Base-by-base conservation (phyloP, 2,329 filamentous ascomycete species). In the Ampelomyces quisqualis region DNA sequence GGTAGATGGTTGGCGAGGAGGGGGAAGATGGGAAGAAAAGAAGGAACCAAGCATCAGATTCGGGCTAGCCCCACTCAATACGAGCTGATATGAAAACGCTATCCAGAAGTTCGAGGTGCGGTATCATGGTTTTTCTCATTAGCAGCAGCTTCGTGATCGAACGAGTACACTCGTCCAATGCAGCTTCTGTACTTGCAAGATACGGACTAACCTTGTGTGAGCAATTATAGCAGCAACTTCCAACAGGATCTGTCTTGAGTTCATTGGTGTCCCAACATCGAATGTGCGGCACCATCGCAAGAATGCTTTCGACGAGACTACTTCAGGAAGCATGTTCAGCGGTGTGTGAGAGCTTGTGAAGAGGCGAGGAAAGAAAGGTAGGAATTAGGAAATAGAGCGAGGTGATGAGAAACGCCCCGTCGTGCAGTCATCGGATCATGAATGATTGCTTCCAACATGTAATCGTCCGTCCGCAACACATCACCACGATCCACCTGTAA, bases 261-360 rank as follows among this genome's bases (percentile, higher is more conserved):
- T 7, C 32, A n/a, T 17, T 20, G n/a, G 6, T 38, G 35, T 26
- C 20, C 35, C 3, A 24, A 31, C 9, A 11, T 13, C 18, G 20
- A 11, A 9, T 38, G 35, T 17, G 19, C 20, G 6, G 32, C 35
- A 7, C 28, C 27, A n/a, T 4, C 18, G 7, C 31, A 38, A 19
- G 35, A 24, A 14, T 38, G 24, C 15, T 31, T 27, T 19, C 35
- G 35, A 5, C 31, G 17, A 24, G 27, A 38, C 11, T 31, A 38
- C 13, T 38, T 30, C 19, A 31, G 18, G 13, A 31, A 14, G 18
- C 35, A 38, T 13, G 15, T n/a, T n/a, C n/a, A n/a, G n/a, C n/a
- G n/a, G n/a, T n/a, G n/a, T n/a, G n/a, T n/a, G n/a, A n/a, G n/a
- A n/a, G n/a, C n/a, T n/a, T 15, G 24, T 15, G 17, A 13, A 24